Percentiles rank a stretch among this genome's conserved stretches.
Evolutionary conservation across 2,329 filamentous ascomycete species (phyloP).

Genomic region (Cadophora malorum): DNA sequence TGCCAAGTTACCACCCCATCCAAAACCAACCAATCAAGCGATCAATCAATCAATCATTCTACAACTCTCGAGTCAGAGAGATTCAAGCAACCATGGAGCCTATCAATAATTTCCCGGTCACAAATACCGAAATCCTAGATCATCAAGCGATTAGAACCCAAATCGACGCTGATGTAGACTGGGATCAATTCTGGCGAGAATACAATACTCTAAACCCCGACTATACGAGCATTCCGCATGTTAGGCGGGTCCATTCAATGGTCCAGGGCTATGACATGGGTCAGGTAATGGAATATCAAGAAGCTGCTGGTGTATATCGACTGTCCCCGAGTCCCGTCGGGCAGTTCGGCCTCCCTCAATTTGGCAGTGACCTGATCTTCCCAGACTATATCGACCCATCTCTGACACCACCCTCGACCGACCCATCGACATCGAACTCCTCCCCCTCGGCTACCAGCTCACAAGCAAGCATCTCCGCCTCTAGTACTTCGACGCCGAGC

Average conservation of each 20-base stretch:
- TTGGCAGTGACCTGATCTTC: background rate
- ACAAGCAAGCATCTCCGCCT: background rate
- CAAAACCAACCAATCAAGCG: background rate
- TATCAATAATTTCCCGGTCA: background rate
- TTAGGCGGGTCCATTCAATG: no score
- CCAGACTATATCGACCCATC: conserved; percentile 4
- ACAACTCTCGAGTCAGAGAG: background rate
- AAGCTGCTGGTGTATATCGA: background rate
- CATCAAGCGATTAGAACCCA: conserved; percentile 13
- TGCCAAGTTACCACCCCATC: conserved; percentile 7
- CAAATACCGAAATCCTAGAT: background rate
- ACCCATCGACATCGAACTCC: conserved; percentile 10
- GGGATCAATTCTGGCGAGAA: conserved; percentile 17
- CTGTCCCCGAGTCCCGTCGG: background rate
- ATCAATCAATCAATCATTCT: background rate
- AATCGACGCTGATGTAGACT: conserved; percentile 5
- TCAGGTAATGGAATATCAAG: background rate
- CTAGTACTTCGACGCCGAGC: background rate
- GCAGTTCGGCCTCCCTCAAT: background rate
- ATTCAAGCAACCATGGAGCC: conserved; percentile 9
- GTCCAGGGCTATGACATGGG: background rate
- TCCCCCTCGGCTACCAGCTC: conserved; percentile 5
- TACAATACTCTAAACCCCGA: background rate
- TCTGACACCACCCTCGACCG: background rate
- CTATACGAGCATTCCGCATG: background rate